Conservation (phyloP, 1,284 basidiomycete genomes). For the Vanrija sp. region DNA sequence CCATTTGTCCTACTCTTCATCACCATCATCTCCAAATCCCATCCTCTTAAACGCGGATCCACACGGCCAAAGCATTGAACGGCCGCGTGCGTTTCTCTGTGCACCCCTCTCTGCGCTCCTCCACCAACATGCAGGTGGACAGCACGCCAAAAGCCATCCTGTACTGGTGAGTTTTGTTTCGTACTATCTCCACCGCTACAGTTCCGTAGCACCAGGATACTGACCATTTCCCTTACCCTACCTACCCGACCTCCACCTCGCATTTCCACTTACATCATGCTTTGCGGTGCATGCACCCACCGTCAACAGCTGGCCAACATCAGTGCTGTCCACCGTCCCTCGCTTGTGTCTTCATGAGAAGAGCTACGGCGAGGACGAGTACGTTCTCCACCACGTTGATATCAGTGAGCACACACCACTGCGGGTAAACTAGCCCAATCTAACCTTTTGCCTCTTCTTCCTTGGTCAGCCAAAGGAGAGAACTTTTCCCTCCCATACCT, state of each 20-base stretch:
- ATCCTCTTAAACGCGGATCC: too few species aligned
- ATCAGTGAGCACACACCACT: conserved; percentile 33
- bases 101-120: too few species aligned
- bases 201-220: neutral
- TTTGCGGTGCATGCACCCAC: neutral
- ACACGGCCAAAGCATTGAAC: too few species aligned
- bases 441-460: too few species aligned
- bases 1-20: too few species aligned
- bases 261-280: neutral
- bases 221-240: neutral
- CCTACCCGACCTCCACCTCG: neutral
- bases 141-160: conserved; percentile 43
- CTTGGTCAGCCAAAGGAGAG: conserved; percentile 47
- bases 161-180: conserved; percentile 33
- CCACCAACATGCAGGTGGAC: conserved; percentile 18
- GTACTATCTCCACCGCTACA: neutral
- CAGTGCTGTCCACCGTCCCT: conserved; percentile 49
- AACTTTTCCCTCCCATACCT: conserved; percentile 51
- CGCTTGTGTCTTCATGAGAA: conserved; percentile 49
- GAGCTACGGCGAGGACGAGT: conserved; percentile 48
- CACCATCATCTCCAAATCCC: too few species aligned
- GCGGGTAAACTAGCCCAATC: neutral
- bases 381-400: conserved; percentile 45
- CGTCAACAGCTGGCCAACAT: conserved; percentile 39
- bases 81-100: too few species aligned